Base-by-base conservation (phyloP, 192 early-diverging fungal genomes). In the Lunasporangiospora selenospora region DNA sequence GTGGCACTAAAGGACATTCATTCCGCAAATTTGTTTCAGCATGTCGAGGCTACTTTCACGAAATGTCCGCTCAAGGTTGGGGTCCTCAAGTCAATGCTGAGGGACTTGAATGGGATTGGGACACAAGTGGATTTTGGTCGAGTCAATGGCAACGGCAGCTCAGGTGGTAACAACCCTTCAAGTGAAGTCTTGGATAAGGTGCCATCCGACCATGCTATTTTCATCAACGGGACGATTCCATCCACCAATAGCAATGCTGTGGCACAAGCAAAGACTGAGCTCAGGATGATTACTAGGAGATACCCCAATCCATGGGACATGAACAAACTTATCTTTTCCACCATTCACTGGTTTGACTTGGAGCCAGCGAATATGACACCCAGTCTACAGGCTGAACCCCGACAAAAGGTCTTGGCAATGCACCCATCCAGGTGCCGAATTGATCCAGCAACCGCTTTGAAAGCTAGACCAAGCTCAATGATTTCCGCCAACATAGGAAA, bases 311-410 rank as follows among this genome's bases (percentile, higher is more conserved):
- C 58, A 2, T 73, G 69, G 69, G 60, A 73, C 27, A 63, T 63
- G 59, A 73, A 73, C 33, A 45, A 55, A 40, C 49, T 73, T 13
- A 47, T 73, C 26, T 73, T 73, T 52, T 53, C 61, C 18, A 73
- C 59, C 26, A 56, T 73, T 6, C 69, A 73, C 27, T 73, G 69
- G 69, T 43, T 73, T 23, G 69, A 73, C 13, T n/a, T 73, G 26
- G 69, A 73, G 31, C 69, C 69, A 10, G 53, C 60, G 7, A 38
- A 42, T 23, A 30, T 47, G n/a, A 11, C 63, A 16, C 43, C 27
- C 6, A 12, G 18, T 16, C 8, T 23, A 2, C 58, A 33, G 40
- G 6, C 33, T 19, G 45, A 61, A n/a, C 34, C 55, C 2, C 43
- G 54, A 32, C 37, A 63, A 21, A 62, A 33, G 26, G n/a, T 53